Evolutionary conservation across 805 yeast species (phyloP), one percentile per base, ranked within the genome.

Genomic region (Ogataea nonfermentans): DNA sequence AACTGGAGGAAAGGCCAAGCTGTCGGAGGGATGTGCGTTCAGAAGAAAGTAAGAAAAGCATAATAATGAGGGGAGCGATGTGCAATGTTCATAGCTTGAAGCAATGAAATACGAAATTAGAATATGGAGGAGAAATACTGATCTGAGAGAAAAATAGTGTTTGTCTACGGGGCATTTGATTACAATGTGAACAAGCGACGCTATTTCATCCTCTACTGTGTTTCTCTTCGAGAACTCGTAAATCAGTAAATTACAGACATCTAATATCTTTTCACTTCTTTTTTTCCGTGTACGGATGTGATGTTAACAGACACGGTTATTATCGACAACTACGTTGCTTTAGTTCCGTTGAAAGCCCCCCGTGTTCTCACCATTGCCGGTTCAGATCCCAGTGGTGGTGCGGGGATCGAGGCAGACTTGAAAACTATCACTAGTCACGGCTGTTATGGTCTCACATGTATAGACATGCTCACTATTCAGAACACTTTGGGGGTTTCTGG

Each of bases 1-100:
- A 70, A 84, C 98, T 59, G 99, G 99, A 81, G 99, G 99, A 81
- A 93, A 93, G 83, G 97, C 98, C 68, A 89, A 84, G 76, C 84
- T 93, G 70, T 89, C 98, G 60, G 99, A 95, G 79, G 99, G 99
- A 74, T 86, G 95, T 70, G 93, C 99, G 63, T 93, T 89, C 95
- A 89, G 98, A 84, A 87, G 88, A 78, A 93, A 91, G 88, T 91
- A 87, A 84, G 42, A 25, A 33, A 33, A 57, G 37, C 41, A 32
- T 37, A 32, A 19, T 37, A 37, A 37, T 37, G 32, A 28, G 43
- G 43, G 32, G 39, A 31, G 35, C 10, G 40, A 27, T 22, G 36
- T 29, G 29, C 25, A 37, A 17, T 37, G 32, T 37, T 27, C 32
- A 37, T 37, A 37, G 36, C 41, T 40, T 30, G 39, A 40, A 34